A percentile compares a stretch with the other conserved stretches of the same genome.
phyloP scores from a whole-genome alignment of 2,329 filamentous ascomycete genomes.

The Colletotrichum zoysiae region DNA sequence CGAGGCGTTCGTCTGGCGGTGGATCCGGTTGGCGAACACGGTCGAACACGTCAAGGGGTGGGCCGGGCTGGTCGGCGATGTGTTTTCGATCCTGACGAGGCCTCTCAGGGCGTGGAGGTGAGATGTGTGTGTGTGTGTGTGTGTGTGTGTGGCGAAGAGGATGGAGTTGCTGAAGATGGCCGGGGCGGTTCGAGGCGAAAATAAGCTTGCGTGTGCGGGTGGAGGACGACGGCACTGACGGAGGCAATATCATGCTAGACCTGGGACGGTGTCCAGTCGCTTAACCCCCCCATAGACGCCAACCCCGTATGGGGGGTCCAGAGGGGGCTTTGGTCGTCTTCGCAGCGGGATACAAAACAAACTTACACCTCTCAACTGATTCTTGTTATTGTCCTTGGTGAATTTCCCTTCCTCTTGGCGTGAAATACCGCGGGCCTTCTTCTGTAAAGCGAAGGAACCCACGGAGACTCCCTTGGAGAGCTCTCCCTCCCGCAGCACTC shows the following conservation, averaged over 20 bases:
- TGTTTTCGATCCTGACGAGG: conserved; percentile 14
- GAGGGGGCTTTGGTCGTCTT: background rate
- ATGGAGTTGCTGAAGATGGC: background rate
- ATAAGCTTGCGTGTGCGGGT: background rate
- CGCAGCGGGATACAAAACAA: background rate
- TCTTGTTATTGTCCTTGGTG: background rate
- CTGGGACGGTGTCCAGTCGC: background rate
- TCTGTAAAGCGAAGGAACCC: background rate
- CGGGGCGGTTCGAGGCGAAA: background rate
- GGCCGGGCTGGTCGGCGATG: conserved; percentile 58
- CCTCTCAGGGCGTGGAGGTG: background rate
- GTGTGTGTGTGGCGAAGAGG: background rate
- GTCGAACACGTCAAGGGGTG: conserved; percentile 65
- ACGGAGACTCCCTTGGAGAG: background rate
- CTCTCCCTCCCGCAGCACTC: background rate
- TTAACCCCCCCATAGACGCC: background rate
- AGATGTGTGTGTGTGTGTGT: background rate
- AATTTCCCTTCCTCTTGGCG: background rate
- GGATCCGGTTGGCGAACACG: conserved; percentile 66
- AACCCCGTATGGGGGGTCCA: background rate
- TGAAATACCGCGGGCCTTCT: background rate
- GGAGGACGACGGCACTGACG: background rate
- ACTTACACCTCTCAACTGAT: background rate
- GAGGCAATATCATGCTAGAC: background rate
- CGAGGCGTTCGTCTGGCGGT: conserved; percentile 67